Base-by-base conservation (phyloP, 441 rosid species). In the Populus hybrid region DNA sequence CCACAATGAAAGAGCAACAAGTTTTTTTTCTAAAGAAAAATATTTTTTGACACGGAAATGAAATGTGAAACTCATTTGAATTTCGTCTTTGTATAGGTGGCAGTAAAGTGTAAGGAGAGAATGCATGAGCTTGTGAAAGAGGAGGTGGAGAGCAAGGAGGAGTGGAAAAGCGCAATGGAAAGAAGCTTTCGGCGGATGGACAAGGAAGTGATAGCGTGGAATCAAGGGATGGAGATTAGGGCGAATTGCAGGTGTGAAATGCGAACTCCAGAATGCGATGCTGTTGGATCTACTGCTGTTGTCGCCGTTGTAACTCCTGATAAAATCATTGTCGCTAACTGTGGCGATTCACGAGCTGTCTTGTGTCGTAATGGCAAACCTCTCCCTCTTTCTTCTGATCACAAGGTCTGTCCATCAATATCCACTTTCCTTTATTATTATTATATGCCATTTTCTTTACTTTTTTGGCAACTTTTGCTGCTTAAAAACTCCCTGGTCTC, bases 321-420 rank as follows among this genome's bases (percentile, higher is more conserved):
- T 18, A 84, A 89, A 80, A 85, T 95, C 24, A 24, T 95, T 38
- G 93, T 93, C 59, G 89, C 98, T 1, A 95, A 95, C 67, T 95
- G 97, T 77, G 99, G 99, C 1, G 98, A 95, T 21, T 95, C 98
- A 8, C 89, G 98, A 4, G 98, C 98, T n/a, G 90, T 95, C 54
- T 88, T 93, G 23, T 90, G 95, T 84, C 90, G 97, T 2, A 88
- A 85, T 80, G 98, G 97, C 59, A 89, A 81, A 12, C 85, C 98
- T 10, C 26, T 90, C 8, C 93, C 98, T 9, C 92, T 95, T 20
- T 93, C 98, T 9, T 73, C 80, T 24, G 99, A 95, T 87, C 99
- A 95, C 80, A 95, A 95, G 94, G 98, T 94, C 28, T 42, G 79
- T 16, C 4, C 24, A 16, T 14, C 26, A 32, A 8, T 36, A 18